Conservation (phyloP, 116 monocot genomes). For the Cymodocea nodosa region DNA sequence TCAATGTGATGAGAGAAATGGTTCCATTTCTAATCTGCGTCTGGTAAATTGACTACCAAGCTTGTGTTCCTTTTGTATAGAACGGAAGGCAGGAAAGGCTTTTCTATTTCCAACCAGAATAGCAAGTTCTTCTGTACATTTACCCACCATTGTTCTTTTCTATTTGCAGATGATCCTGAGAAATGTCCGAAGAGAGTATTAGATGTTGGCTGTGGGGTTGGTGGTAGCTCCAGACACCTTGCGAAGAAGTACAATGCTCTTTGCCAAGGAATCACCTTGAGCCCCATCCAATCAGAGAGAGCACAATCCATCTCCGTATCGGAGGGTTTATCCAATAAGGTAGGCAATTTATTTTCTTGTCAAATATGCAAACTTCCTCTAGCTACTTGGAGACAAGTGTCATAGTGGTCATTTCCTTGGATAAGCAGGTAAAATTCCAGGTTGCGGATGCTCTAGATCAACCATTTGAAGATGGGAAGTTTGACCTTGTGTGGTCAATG, state of each 20-base stretch:
- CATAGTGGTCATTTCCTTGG: background rate
- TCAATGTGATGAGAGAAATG: no score
- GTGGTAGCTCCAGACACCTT: constrained; percentile 22
- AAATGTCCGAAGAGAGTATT: constrained; percentile 19
- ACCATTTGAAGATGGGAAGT: constrained; percentile 21
- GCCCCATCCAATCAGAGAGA: constrained; percentile 19
- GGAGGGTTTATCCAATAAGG: constrained; percentile 16
- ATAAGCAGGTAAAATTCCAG: constrained; percentile 20
- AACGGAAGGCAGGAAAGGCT: no score
- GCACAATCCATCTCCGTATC: constrained; percentile 13
- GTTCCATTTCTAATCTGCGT: no score
- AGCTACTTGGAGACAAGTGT: background rate
- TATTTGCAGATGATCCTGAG: constrained; percentile 8
- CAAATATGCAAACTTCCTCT: background rate
- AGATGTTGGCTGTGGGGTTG: constrained; percentile 30
- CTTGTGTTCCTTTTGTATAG: no score
- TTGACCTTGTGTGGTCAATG: constrained; percentile 29
- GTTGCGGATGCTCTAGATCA: constrained; percentile 24
- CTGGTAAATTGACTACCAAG: no score
- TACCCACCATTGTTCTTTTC: background rate
- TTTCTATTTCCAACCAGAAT: no score
- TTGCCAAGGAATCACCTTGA: constrained; percentile 21
- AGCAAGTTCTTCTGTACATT: no score
- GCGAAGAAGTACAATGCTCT: constrained; percentile 16
- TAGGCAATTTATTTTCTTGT: background rate